Evolutionary conservation across 345 rosid genomes (phyloP).

Genomic region (Theobroma cacao): DNA sequence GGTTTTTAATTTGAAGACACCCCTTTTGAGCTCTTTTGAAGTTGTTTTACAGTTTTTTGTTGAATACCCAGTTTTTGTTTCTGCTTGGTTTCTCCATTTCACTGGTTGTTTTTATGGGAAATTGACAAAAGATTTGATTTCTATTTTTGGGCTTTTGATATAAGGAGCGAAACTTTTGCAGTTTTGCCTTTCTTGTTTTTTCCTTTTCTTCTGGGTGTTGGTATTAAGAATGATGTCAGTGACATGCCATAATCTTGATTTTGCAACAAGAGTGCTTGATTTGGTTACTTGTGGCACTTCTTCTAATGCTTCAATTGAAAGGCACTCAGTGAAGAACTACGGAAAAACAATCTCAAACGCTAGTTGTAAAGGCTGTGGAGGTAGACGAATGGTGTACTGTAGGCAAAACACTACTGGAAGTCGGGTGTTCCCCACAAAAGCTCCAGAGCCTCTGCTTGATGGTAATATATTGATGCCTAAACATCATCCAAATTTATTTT

Average conservation of each 20-base stretch:
- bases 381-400: constrained; percentile 46
- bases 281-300: constrained; percentile 62
- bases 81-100: background rate
- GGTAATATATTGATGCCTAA: constrained; percentile 39
- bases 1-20: background rate
- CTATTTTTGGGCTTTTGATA: constrained; percentile 22
- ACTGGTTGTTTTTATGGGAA: constrained; percentile 1
- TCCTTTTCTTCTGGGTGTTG: background rate
- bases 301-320: constrained; percentile 47
- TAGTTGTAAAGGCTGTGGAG: constrained; percentile 28
- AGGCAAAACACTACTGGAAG: constrained; percentile 43
- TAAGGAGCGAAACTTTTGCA: constrained; percentile 8
- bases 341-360: constrained; percentile 31
- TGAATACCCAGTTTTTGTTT: constrained; percentile 12
- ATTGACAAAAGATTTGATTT: constrained; percentile 10
- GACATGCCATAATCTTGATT: constrained; percentile 68
- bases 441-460: constrained; percentile 47
- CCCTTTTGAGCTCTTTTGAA: constrained; percentile 7
- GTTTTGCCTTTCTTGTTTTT: constrained; percentile 28
- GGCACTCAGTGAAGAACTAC: constrained; percentile 33
- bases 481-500: background rate
- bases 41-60: constrained; percentile 9
- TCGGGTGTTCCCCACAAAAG: constrained; percentile 58
- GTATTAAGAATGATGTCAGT: constrained; percentile 57
- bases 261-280: constrained; percentile 57